phyloP scores from a whole-genome alignment of 257 asterid species.

The Pogostemon cablin region DNA sequence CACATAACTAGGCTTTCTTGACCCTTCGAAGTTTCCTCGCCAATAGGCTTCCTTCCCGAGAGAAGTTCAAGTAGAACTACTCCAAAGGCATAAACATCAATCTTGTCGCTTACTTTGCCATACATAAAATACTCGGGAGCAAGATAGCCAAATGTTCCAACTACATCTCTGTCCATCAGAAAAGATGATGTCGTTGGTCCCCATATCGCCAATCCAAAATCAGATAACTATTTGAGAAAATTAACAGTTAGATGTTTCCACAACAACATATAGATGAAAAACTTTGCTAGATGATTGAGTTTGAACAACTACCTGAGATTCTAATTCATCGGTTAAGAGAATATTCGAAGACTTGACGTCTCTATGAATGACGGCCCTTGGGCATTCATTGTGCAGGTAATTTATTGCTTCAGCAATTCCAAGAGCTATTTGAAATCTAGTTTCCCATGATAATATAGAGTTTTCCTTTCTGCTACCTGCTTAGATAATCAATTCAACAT shows the following conservation, averaged over 20 bases:
- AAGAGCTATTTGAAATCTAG: constrained; percentile 71
- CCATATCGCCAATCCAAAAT: constrained; percentile 92
- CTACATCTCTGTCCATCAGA: constrained; percentile 72
- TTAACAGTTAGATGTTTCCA: background rate
- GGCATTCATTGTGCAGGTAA: constrained; percentile 69
- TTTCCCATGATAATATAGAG: constrained; percentile 65
- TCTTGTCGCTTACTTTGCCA: constrained; percentile 92
- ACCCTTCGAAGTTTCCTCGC: constrained; percentile 56
- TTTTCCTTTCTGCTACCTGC: constrained; percentile 51
- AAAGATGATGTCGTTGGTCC: constrained; percentile 71
- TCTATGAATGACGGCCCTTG: constrained; percentile 77
- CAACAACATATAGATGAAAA: background rate
- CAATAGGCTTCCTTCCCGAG: constrained; percentile 88
- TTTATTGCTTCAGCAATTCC: constrained; percentile 84
- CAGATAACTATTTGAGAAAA: constrained; percentile 58
- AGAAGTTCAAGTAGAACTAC: constrained; percentile 89
- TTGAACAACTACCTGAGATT: constrained; percentile 64
- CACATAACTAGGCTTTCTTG: constrained; percentile 90
- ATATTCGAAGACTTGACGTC: constrained; percentile 90
- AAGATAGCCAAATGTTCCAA: constrained; percentile 96
- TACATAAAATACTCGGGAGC: constrained; percentile 99
- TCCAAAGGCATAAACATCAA: constrained; percentile 93
- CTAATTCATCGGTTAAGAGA: constrained; percentile 64
- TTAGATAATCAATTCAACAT: constrained; percentile 30
- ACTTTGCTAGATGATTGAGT: background rate